Base-by-base conservation (phyloP, 2,329 filamentous ascomycete species). In the Xylaria digitata region DNA sequence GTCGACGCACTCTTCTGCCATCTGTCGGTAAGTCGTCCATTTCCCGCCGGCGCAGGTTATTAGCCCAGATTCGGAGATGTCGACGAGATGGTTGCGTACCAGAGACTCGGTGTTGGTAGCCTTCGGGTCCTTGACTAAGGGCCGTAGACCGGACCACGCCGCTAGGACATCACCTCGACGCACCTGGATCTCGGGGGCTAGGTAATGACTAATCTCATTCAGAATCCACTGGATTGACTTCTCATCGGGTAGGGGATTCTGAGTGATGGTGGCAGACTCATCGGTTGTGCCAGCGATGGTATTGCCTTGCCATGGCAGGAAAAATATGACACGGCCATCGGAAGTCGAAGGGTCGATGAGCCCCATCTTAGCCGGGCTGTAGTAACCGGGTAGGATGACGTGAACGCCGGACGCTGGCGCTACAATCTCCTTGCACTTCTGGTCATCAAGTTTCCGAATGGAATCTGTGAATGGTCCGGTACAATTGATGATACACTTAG, bases 21-120 rank as follows among this genome's bases (percentile, higher is more conserved):
- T 96, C 79, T 96, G 92, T 63, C 93, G 90, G 81, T 96, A 96
- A 1, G 93, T 96, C 2, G 93, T 96, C 93, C 93, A 96, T 81
- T 97, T 96, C 54, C 93, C 93, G 72, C 93, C 93, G 32, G 92
- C 92, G 75, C 92, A 94, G 40, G 93, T 97, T 71, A 97, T 82
- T 21, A 96, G 85, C 11, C 93, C 93, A 6, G 92, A 93, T 1
- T 86, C 80, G n/a, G 92, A 95, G 56, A 92, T 85, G 67, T 93
- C 90, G 72, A 96, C 87, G 49, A 97, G 84, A 78, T 96, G 93
- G 78, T 94, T 96, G 63, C 93, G 91, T 58, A 96, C 93, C 19
- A 97, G 87, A 30, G 93, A 94, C 80, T 96, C 90, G 0, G 93
- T 96, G 77, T 93, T 95, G 79, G 89, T 89, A 58, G 92, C 92